These are phyloP conservation scores for Dendryphion nanum DNA, from an alignment of 2,329 filamentous ascomycete species.

Conservation along the genomic window DNA sequence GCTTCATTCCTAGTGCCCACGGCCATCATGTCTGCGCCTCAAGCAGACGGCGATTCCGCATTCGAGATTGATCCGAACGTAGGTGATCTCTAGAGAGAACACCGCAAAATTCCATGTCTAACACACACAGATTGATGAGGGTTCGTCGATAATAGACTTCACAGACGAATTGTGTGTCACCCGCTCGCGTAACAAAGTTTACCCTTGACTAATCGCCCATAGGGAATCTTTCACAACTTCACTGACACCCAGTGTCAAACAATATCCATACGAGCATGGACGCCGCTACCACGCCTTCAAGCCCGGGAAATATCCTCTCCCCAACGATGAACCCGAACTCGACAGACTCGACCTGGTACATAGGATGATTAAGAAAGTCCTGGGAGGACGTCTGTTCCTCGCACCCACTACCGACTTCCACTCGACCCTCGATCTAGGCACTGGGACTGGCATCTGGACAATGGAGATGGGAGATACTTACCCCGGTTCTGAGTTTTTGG, in stretches of 20 bases:
- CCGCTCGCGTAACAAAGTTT: neutral
- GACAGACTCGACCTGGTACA: conserved; percentile 15
- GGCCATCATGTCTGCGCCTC: conserved; percentile 2
- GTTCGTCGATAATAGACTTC: conserved; percentile 14
- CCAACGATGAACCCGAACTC: conserved; percentile 16
- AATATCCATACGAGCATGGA: conserved; percentile 22
- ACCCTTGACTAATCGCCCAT: neutral
- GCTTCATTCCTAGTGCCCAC: neutral
- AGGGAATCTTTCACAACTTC: conserved; percentile 15
- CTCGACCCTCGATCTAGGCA: conserved; percentile 18
- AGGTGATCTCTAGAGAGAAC: neutral
- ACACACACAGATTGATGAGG: too few species aligned
- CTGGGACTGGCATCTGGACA: conserved; percentile 13
- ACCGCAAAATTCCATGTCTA: too few species aligned
- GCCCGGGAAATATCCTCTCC: conserved; percentile 31
- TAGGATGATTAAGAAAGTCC: conserved; percentile 26
- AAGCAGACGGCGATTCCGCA: conserved; percentile 3
- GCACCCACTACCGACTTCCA: conserved; percentile 11
- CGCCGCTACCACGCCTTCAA: conserved; percentile 25
- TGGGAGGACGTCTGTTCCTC: conserved; percentile 28
- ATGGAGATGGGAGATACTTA: conserved; percentile 17
- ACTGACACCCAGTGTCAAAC: conserved; percentile 9
- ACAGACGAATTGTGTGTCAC: conserved; percentile 13
- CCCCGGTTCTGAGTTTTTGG: conserved; percentile 21
- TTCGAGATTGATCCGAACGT: conserved; percentile 7